Conservation (phyloP, 495 filamentous ascomycete species). For the Copromyces sp. region DNA sequence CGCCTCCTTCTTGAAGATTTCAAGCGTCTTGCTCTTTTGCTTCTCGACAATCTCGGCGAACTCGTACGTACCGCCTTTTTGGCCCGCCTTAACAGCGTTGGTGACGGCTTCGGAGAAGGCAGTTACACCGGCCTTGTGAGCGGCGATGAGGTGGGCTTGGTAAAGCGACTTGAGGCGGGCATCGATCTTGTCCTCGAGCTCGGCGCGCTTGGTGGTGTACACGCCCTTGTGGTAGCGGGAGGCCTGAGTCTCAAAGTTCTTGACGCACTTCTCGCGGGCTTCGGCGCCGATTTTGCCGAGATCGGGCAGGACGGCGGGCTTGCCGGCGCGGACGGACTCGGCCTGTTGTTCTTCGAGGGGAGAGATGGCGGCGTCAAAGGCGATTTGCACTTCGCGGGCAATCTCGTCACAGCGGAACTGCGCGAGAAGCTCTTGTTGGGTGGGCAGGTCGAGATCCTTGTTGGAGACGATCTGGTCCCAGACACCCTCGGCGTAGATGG, state of each 20-base stretch:
- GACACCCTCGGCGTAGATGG: slow-evolving; percentile 81
- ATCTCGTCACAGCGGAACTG: slow-evolving; percentile 99
- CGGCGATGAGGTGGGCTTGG: slow-evolving; percentile 71
- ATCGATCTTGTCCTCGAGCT: slow-evolving; percentile 81
- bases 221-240: slow-evolving; percentile 95
- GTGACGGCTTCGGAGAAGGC: slow-evolving; percentile 79
- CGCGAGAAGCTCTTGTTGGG: slow-evolving; percentile 91
- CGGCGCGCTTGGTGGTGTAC: slow-evolving; percentile 70
- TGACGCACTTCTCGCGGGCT: slow-evolving; percentile 63
- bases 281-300: slow-evolving; percentile 65
- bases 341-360: slow-evolving; percentile 83
- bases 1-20: slow-evolving; percentile 68
- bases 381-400: slow-evolving; percentile 67
- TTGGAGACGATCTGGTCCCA: slow-evolving; percentile 99
- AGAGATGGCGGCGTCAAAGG: slow-evolving; percentile 69
- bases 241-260: slow-evolving; percentile 78
- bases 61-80: slow-evolving; percentile 83
- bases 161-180: slow-evolving; percentile 77
- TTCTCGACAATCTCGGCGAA: slow-evolving; percentile 87
- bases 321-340: slow-evolving; percentile 59
- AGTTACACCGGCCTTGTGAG: slow-evolving; percentile 81
- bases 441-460: slow-evolving; percentile 93
- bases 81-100: slow-evolving; percentile 67
- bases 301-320: slow-evolving; percentile 58
- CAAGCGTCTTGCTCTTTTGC: slow-evolving; percentile 65